Evolutionary conservation across 129 eudicot genomes (phyloP).

Genomic region (Pseudognaphalium luteoalbum): DNA sequence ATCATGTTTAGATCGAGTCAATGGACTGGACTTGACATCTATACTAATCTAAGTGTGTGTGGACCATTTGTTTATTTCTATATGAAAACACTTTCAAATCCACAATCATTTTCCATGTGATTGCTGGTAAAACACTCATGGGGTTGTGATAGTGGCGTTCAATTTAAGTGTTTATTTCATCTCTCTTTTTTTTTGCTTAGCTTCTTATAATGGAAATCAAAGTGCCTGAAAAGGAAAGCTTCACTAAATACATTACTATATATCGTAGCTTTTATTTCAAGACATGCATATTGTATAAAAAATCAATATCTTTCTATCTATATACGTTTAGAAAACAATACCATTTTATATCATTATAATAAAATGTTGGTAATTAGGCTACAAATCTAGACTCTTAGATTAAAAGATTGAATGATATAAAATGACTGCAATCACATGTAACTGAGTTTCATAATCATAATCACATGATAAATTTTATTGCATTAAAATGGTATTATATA

Average conservation of each 20-base stretch:
- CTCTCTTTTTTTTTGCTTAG: neutral
- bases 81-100: conserved; percentile 22
- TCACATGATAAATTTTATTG: no score
- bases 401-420: no score
- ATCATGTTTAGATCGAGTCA: no score
- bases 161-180: conserved; percentile 38
- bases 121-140: conserved; percentile 45
- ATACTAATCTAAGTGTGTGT: neutral
- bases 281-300: neutral
- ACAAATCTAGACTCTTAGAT: no score
- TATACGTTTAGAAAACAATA: no score
- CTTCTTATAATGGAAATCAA: conserved; percentile 13
- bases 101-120: conserved; percentile 28
- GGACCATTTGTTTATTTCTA: conserved; percentile 27
- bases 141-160: conserved; percentile 35
- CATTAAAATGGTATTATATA: no score
- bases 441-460: no score
- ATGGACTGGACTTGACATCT: no score
- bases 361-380: no score
- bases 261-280: conserved; percentile 26
- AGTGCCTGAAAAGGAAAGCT: conserved; percentile 44
- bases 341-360: no score
- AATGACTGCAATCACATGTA: no score
- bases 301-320: no score
- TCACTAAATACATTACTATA: neutral